Evolutionary conservation across 164 flowering plant genomes (phyloP), one percentile per base, ranked within the genome.

Genomic region (Annona squamosa): DNA sequence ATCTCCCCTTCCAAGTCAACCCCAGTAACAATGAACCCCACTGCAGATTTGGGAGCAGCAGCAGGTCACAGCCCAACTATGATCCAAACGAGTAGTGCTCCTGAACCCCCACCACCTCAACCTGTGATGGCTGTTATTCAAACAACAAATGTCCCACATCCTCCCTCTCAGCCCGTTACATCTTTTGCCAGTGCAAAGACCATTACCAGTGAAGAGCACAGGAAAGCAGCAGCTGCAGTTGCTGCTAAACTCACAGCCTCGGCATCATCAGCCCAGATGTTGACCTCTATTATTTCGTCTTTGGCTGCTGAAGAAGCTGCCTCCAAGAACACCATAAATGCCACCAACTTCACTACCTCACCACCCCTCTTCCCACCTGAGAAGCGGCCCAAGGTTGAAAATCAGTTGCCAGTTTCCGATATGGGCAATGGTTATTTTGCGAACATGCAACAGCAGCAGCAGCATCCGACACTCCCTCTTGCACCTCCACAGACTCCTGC

Each of bases 241-340:
- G 93, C 90, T 47, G 97, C 97, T 73, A 90, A 85, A 75, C 89
- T 91, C 69, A 79, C 94, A 46, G 90, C 97, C 18, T 90, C 94
- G 37, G 80, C 93, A 72, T 87, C 94, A 26, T 90, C 93, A 3
- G 92, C 91, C 0, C 91, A 87, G 79, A 90, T 91, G 90, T 86
- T 91, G 63, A 76, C 89, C 12, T 85, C 90, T 17, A 86, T 89
- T 52, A 86, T 91, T 59, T 90, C 93, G 59, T 89, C 91, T 56
- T 84, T 90, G 19, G 94, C 79, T 70, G 92, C 97, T 3, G 90
- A 90, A 79, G 92, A 88, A 81, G 94, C 90, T 42, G 78, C 86
- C 43, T 76, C 70, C 77, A 86, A 82, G 65, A 81, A 82, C 67
- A 78, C 86, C 63, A 17, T 69, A 52, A 83, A 77, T 46, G 75